Conservation (phyloP, 768 basidiomycete genomes). For the Termitomyces sp. region DNA sequence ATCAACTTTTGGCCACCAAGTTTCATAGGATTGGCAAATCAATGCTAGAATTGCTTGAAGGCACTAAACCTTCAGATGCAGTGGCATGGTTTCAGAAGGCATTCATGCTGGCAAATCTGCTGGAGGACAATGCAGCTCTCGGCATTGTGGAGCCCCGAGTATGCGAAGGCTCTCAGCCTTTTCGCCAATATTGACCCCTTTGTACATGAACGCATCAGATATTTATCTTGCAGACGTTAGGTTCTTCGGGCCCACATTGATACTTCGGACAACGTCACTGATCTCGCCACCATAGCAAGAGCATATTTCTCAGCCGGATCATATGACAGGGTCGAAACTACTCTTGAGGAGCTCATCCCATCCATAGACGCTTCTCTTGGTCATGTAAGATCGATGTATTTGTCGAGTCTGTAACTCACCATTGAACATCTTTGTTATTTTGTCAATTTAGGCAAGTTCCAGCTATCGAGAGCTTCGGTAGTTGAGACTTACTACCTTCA, state of each 20-base stretch:
- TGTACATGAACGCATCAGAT: conserved; percentile 38
- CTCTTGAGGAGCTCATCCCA: conserved; percentile 72
- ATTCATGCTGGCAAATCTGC: conserved; percentile 66
- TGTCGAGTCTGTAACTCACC: conserved; percentile 9
- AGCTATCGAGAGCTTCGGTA: conserved; percentile 84
- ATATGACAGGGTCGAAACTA: conserved; percentile 74
- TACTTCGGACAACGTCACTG: conserved; percentile 7
- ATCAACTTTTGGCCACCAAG: conserved; percentile 69
- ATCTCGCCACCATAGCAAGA: conserved; percentile 48
- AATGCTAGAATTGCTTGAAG: conserved; percentile 45
- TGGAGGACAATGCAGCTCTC: conserved; percentile 51
- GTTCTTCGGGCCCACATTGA: conserved; percentile 33
- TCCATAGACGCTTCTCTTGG: conserved; percentile 52
- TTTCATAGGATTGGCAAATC: conserved; percentile 76
- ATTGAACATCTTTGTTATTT: conserved; percentile 17
- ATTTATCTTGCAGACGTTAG: conserved; percentile 69
- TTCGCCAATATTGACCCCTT: conserved; percentile 12
- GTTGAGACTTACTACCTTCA: conserved; percentile 81
- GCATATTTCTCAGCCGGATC: conserved; percentile 76
- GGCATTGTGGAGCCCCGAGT: conserved; percentile 67
- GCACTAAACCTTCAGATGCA: conserved; percentile 40
- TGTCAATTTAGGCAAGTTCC: conserved; percentile 49
- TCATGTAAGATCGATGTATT: conserved; percentile 40
- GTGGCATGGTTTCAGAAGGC: conserved; percentile 78
- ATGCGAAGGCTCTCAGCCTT: conserved; percentile 14